These are phyloP conservation scores for Colletotrichum lentis DNA, from an alignment of 2,329 filamentous ascomycete genomes.

Conservation along the genomic window DNA sequence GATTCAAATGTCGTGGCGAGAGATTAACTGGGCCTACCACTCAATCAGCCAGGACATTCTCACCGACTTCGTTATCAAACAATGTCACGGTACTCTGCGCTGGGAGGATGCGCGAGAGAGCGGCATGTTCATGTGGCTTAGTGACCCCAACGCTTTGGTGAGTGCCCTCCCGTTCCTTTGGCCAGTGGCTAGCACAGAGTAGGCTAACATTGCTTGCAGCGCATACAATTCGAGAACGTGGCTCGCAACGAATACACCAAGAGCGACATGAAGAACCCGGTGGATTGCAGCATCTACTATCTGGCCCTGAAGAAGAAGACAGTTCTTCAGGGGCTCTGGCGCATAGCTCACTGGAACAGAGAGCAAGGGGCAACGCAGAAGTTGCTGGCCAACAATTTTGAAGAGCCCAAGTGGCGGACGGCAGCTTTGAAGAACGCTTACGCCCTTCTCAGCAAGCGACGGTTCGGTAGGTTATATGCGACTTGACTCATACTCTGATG, in stretches of 20 bases:
- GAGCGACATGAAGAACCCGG: constrained; percentile 84
- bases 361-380: constrained; percentile 84
- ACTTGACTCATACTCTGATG: not conserved
- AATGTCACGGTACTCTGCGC: constrained; percentile 79
- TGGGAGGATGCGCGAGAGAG: constrained; percentile 89
- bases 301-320: constrained; percentile 90
- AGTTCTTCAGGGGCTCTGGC: constrained; percentile 89
- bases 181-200: not conserved
- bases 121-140: constrained; percentile 95
- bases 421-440: constrained; percentile 96
- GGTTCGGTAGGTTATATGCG: constrained; percentile 71
- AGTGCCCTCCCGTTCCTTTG: constrained; percentile 44
- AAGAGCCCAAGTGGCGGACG: constrained; percentile 84
- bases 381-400: constrained; percentile 89
- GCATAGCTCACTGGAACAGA: constrained; percentile 88
- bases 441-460: constrained; percentile 86
- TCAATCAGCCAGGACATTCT: constrained; percentile 89
- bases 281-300: constrained; percentile 92
- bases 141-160: constrained; percentile 79
- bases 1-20: constrained; percentile 75
- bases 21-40: constrained; percentile 87
- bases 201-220: constrained; percentile 52
- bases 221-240: constrained; percentile 84
- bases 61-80: constrained; percentile 79
- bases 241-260: constrained; percentile 94